Evolutionary conservation across 2,329 filamentous ascomycete genomes (phyloP), one percentile per base, ranked within the genome.

Genomic region (Bipolaris gigantea): DNA sequence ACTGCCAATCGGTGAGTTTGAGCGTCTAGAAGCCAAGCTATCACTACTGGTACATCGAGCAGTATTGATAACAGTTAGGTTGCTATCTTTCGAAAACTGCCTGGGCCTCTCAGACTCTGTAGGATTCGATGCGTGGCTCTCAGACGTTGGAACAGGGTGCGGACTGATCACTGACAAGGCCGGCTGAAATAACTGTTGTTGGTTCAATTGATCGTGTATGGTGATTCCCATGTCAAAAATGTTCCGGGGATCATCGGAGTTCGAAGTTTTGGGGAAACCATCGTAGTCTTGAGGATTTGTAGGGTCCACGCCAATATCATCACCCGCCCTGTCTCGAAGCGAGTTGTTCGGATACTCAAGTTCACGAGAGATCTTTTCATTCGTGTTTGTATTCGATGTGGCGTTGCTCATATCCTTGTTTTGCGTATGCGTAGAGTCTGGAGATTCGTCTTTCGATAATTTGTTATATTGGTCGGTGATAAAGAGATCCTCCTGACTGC

Each of bases 41-140:
- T 69, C 61, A 40, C 57, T 65, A 40, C 67, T 71, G 1, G 66
- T 63, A 2, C 61, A 58, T 23, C 73, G 69, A 16, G 66, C 67
- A 2, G 69, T 73, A 5, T 73, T 61, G n/a, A 79, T 66, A 39
- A 70, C 72, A 0, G 77, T 75, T 50, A 77, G 79, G 0, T 76
- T 73, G 15, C 78, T 77, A 34, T 79, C 79, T 76, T 79, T 79
- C 32, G 69, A 67, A 41, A 72, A 70, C 2, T 72, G 72, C 13
- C 54, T 58, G 2, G 62, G 65, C 4, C 56, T 69, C 9, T 64
- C 63, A 23, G 50, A 23, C 2, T 44, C 5, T 3, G 50, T 46
- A 10, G 52, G 53, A 9, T 41, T 21, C 43, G 61, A 55, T 16
- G 61, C 53, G 25, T 36, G 25, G 19, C 55, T 27, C 50, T 48